Percentiles rank a stretch among this genome's conserved stretches.
phyloP scores from a whole-genome alignment of 2,329 filamentous ascomycete species.

The Fusarium sp. region DNA sequence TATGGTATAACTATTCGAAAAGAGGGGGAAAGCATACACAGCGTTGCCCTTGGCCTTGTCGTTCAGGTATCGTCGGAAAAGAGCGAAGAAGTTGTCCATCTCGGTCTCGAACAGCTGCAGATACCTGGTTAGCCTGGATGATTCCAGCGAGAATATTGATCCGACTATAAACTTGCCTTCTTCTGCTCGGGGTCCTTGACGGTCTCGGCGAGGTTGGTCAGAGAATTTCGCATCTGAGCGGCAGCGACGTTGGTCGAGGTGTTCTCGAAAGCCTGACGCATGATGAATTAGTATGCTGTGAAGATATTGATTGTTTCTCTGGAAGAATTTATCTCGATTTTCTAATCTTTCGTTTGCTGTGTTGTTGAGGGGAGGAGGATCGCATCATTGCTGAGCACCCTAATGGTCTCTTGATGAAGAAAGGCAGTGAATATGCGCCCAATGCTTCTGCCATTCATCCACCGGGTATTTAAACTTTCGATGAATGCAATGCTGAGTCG shows the following conservation, averaged over 20 bases:
- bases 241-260: slow-evolving; percentile 98
- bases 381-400: not conserved
- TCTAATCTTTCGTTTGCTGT: not conserved
- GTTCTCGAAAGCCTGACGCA: slow-evolving; percentile 92
- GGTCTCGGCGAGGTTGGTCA: slow-evolving; percentile 91
- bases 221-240: slow-evolving; percentile 97
- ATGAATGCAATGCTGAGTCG: not conserved
- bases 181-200: slow-evolving; percentile 84
- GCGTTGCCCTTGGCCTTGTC: slow-evolving; percentile 98
- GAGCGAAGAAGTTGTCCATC: slow-evolving; percentile 99
- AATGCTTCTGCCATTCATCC: slow-evolving; percentile 7
- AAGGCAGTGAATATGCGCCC: slow-evolving; percentile 5
- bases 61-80: slow-evolving; percentile 98
- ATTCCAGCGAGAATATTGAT: not conserved
- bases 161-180: slow-evolving; percentile 72
- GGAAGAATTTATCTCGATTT: not conserved
- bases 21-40: slow-evolving; percentile 65
- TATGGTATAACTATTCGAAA: slow-evolving; percentile 5
- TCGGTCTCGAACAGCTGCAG: slow-evolving; percentile 92
- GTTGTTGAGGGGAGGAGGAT: not conserved
- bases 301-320: not conserved
- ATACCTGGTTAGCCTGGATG: slow-evolving; percentile 13
- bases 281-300: slow-evolving; percentile 44
- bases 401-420: not conserved
- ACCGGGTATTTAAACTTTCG: not conserved